A percentile compares a stretch with the other conserved stretches of the same genome.
These are phyloP conservation scores for Calycina marina DNA, from an alignment of 2,329 filamentous ascomycete genomes.

Conservation along the genomic window DNA sequence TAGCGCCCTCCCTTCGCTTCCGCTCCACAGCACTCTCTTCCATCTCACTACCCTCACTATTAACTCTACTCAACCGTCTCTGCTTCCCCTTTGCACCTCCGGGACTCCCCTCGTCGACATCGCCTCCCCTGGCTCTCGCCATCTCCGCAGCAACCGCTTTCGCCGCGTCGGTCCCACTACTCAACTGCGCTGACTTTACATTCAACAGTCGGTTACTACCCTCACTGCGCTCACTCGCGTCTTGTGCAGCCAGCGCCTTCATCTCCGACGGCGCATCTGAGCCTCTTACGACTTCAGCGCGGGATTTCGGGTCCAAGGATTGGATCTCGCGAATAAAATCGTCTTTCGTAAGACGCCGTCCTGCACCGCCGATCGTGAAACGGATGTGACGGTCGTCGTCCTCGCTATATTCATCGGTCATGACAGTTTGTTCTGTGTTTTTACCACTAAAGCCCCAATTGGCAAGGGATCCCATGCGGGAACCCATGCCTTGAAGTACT, in stretches of 20 bases:
- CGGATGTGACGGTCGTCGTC: conserved; percentile 58
- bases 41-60: background rate
- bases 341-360: conserved; percentile 62
- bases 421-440: conserved; percentile 10
- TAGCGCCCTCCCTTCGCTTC: conserved; percentile 43
- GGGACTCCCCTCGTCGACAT: conserved; percentile 4
- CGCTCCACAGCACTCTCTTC: conserved; percentile 31
- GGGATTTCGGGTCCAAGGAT: conserved; percentile 52
- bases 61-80: background rate
- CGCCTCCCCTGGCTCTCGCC: conserved; percentile 9
- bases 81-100: background rate
- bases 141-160: conserved; percentile 11
- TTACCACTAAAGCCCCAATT: conserved; percentile 18
- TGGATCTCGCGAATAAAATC: conserved; percentile 66
- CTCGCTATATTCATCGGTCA: conserved; percentile 25
- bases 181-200: conserved; percentile 24
- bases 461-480: conserved; percentile 16
- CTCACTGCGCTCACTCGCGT: conserved; percentile 13
- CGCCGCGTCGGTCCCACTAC: conserved; percentile 5
- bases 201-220: conserved; percentile 15
- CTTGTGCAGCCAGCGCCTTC: conserved; percentile 19
- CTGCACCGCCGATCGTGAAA: conserved; percentile 63
- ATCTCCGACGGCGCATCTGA: conserved; percentile 17
- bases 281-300: conserved; percentile 17
- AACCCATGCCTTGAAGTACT: conserved; percentile 15